Percentiles rank a stretch among this genome's conserved stretches.
Evolutionary conservation across 257 asterid genomes (phyloP).

Genomic region (Rhazya stricta): DNA sequence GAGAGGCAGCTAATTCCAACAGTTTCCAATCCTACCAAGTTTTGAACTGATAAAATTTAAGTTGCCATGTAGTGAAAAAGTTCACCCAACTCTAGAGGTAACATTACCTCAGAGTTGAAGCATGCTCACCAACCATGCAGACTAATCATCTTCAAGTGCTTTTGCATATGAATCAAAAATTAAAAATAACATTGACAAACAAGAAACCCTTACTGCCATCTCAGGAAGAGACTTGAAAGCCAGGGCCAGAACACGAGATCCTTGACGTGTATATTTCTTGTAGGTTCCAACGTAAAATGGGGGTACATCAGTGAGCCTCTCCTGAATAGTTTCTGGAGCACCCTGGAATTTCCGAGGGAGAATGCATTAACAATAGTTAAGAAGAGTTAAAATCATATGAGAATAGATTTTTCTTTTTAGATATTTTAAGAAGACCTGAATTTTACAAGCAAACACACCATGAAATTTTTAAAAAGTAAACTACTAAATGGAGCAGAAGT

Average conservation of each 20-base stretch:
- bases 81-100: background rate
- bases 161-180: background rate
- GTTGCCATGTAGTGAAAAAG: background rate
- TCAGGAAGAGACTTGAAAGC: slow-evolving; percentile 92
- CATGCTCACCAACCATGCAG: background rate
- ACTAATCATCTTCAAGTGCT: background rate
- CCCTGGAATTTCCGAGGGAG: slow-evolving; percentile 50
- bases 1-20: background rate
- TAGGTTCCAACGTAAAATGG: slow-evolving; percentile 63
- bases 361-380: background rate
- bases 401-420: no score
- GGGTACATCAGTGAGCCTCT: slow-evolving; percentile 85
- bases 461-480: background rate
- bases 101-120: background rate
- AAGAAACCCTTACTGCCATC: slow-evolving; percentile 67
- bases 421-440: background rate
- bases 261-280: slow-evolving; percentile 94
- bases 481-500: background rate
- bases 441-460: background rate
- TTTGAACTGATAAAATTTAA: background rate
- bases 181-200: background rate
- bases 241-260: slow-evolving; percentile 95
- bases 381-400: background rate
- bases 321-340: slow-evolving; percentile 98
- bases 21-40: background rate